Conservation (phyloP, 805 yeast genomes). For the Teunomyces kruisii region DNA sequence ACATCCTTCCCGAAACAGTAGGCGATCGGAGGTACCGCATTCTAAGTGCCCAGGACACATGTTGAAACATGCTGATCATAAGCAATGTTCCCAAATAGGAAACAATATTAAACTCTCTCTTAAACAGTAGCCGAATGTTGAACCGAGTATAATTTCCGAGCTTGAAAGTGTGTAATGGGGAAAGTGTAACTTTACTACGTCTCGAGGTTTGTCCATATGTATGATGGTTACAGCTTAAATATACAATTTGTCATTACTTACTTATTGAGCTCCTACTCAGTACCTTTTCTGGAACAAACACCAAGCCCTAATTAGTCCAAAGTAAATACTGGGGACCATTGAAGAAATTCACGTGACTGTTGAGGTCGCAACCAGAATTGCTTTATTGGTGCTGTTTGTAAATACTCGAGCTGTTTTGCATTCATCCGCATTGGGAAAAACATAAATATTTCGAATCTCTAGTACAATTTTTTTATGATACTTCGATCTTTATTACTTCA, state of each 20-base stretch:
- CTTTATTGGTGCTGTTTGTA: slow-evolving; percentile 10
- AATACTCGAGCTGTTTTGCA: slow-evolving; percentile 10
- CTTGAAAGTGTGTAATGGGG: no score
- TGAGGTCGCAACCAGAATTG: slow-evolving; percentile 1
- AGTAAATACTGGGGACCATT: slow-evolving; percentile 4
- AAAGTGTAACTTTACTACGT: neutral
- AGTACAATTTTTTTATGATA: slow-evolving; percentile 4
- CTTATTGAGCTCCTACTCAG: neutral
- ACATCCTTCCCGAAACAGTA: slow-evolving; percentile 3
- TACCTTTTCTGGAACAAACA: neutral
- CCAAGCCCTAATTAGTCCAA: slow-evolving; percentile 2
- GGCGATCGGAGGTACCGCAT: neutral
- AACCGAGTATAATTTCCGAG: no score
- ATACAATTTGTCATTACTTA: no score
- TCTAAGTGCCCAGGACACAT: neutral
- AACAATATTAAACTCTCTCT: neutral
- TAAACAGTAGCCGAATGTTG: no score
- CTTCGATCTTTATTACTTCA: slow-evolving; percentile 1
- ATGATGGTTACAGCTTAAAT: no score
- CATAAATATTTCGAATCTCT: slow-evolving; percentile 9
- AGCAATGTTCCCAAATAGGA: neutral
- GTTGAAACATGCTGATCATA: neutral
- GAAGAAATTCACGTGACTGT: slow-evolving; percentile 9
- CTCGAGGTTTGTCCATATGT: no score
- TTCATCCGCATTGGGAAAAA: slow-evolving; percentile 12